phyloP scores from a whole-genome alignment of 805 yeast genomes.

The Candida rishiriensis region DNA sequence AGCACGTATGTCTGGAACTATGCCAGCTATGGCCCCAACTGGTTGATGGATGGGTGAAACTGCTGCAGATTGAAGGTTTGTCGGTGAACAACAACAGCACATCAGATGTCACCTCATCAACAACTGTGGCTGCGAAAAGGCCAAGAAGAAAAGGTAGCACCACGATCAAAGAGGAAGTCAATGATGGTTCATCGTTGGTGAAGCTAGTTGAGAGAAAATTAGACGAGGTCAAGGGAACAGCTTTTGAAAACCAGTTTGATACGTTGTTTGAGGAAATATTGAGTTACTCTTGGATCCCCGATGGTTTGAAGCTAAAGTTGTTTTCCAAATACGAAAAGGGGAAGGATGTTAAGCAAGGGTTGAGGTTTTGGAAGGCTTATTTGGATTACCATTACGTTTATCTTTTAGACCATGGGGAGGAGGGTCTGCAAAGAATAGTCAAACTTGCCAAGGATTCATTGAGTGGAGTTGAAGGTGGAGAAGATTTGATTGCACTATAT shows the following conservation, averaged over 20 bases:
- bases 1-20: constrained; percentile 25
- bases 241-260: constrained; percentile 29
- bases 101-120: no score
- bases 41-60: constrained; percentile 36
- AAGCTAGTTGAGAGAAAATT: constrained; percentile 27
- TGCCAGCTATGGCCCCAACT: constrained; percentile 29
- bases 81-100: constrained; percentile 4
- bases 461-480: neutral
- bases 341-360: constrained; percentile 10
- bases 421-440: constrained; percentile 7
- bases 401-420: constrained; percentile 5
- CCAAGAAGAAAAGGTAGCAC: no score
- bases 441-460: constrained; percentile 1
- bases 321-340: constrained; percentile 21
- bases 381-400: constrained; percentile 15
- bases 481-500: neutral
- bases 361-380: constrained; percentile 24
- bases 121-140: no score
- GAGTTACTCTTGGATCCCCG: constrained; percentile 19
- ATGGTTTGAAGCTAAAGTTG: constrained; percentile 19
- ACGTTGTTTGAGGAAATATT: constrained; percentile 33
- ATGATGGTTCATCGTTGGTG: constrained; percentile 10
- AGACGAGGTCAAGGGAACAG: constrained; percentile 18
- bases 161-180: no score
- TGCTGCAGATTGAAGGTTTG: constrained; percentile 39